phyloP scores from a whole-genome alignment of 2,329 filamentous ascomycete species.

The Fonsecaea multimorphosa region DNA sequence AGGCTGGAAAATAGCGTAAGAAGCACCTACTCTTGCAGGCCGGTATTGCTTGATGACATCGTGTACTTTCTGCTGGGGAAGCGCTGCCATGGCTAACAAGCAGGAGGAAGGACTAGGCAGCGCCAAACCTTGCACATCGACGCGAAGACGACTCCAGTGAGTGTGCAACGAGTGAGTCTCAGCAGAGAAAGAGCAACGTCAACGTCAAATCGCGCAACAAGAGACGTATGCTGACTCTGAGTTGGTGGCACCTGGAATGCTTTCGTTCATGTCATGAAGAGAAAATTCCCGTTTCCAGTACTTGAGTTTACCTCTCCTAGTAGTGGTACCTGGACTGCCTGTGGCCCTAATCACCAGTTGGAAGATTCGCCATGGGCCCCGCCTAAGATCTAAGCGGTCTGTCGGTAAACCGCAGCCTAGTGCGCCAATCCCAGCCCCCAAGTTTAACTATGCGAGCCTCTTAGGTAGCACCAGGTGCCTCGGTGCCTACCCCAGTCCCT shows the following conservation, averaged over 20 bases:
- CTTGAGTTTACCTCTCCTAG: not conserved
- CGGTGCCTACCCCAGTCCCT: not conserved
- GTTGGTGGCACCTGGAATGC: not conserved
- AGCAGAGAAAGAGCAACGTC: not conserved
- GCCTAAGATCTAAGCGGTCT: not conserved
- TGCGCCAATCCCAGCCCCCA: not conserved
- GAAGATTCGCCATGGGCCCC: not conserved
- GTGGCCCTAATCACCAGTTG: not conserved
- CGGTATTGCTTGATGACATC: conserved; percentile 80
- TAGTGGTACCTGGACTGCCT: not conserved
- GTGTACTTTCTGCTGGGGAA: conserved; percentile 65
- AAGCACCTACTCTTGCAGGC: conserved; percentile 71
- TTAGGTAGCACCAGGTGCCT: too few relatives aligned
- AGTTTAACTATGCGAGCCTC: too few relatives aligned
- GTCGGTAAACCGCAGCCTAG: not conserved
- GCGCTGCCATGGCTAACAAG: conserved; percentile 31
- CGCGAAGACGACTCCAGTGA: not conserved
- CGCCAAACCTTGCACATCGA: not conserved
- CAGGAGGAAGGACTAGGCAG: not conserved
- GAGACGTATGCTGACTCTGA: not conserved
- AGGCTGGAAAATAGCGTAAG: not conserved
- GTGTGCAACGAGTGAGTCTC: not conserved
- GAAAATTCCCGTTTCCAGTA: not conserved
- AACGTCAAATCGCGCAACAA: not conserved
- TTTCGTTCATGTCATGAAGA: not conserved